Evolutionary conservation across 768 basidiomycete genomes (phyloP), one percentile per base, ranked within the genome.

Genomic region (Rhodocollybia butyracea): DNA sequence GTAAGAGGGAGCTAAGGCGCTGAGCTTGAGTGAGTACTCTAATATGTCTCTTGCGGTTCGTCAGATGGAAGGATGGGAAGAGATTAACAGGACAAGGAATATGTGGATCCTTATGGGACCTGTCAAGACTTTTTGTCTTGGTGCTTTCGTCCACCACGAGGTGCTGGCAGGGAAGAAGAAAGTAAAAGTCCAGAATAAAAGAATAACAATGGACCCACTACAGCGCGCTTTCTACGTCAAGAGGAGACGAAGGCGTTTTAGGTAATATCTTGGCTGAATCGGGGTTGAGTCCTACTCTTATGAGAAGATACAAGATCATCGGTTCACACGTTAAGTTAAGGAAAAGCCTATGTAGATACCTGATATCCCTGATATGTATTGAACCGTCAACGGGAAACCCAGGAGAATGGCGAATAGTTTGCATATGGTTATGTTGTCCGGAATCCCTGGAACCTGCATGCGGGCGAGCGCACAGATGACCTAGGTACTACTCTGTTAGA

Each of bases 41-140:
- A 5, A 10, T 5, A 17, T 36, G 11, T 32, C 12, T 26, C 22
- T 40, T 13, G 34, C 38, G 39, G 31, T 34, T 45, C 26, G 53
- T 19, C 24, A 31, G 30, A 53, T n/a, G 40, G 39, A 53, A 41
- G 26, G 53, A 54, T 36, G 42, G 15, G 53, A 46, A 38, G 53
- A 19, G 42, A 46, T 22, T 41, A 53, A 29, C 51, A 40, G 27
- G 41, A 40, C 51, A 31, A 43, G 26, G 22, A 53, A 24, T 31
- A n/a, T 53, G 51, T 53, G 51, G 29, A 42, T 53, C 51, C 41
- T 53, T 53, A 53, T 53, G 40, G 40, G 27, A 39, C 38, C 51
- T 34, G 27, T 53, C 51, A 31, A n/a, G 51, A 53, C 51, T 42
- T 54, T 42, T 43, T 43, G 17, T 27, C 30, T 21, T 41, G 38